Base-by-base conservation (phyloP, 2,329 filamentous ascomycete genomes). In the Arthrinium puccinioides region DNA sequence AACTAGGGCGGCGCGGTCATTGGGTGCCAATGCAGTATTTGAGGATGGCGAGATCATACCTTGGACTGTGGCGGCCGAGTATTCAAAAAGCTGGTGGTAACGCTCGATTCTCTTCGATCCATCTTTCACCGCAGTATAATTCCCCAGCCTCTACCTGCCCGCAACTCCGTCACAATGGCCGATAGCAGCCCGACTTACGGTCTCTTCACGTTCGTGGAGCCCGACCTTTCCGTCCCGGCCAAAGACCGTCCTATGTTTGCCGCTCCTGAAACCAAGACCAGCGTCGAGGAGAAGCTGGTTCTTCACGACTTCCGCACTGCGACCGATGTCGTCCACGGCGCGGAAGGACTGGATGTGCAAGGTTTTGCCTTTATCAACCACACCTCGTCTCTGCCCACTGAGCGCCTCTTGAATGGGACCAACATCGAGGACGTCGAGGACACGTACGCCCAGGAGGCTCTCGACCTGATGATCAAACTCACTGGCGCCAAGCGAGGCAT, bases 161-260 rank as follows among this genome's bases (percentile, higher is more conserved):
- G 6, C 30, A 11, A 20, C 4, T 10, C 8, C 13, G 8, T 32
- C 13, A 32, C 6, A 3, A 32, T 32, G 30, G 30, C 30, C 29
- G 21, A 3, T 8, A 31, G 30, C 30, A 21, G 23, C 19, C 13
- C 19, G 6, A 21, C 30, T 15, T 15, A 11, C 19, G 30, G 30
- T 21, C 19, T 32, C 30, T 32, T 32, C 30, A 32, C 30, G 2
- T 32, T 32, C 19, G 30, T 32, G 30, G 30, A 32, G 30, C 30
- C 30, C 30, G 30, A 32, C 11, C 30, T 32, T 9, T 32, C 30
- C 19, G 30, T 32, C 19, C 23, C 30, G 19, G 30, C 30, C 19
- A 19, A 32, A 10, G 30, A 32, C 30, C 30, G 30, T 4, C 30
- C 30, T 15, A 32, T 32, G 30, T 32, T 32, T 21, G 30, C 30